Evolutionary conservation across 192 early-diverging fungal genomes (phyloP).

Genomic region (Oehlia diaphana): DNA sequence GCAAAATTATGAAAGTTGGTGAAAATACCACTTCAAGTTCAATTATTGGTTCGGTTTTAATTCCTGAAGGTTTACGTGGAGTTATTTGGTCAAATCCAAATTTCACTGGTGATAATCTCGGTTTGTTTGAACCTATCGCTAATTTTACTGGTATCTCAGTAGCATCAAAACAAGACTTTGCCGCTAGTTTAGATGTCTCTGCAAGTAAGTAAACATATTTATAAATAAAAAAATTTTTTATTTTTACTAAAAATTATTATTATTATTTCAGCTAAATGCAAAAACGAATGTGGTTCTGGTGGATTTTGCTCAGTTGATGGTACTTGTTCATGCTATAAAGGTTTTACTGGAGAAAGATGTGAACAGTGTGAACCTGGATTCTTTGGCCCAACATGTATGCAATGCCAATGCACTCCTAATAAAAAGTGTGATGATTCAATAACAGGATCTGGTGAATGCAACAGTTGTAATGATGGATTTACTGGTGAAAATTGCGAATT

Average conservation of each 20-base stretch:
- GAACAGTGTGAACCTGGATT: conserved; percentile 19
- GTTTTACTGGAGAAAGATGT: conserved; percentile 20
- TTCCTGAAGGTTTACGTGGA: background rate
- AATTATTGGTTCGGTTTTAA: conserved; percentile 21
- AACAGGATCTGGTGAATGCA: conserved; percentile 15
- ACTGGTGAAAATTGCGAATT: background rate
- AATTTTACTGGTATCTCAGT: conserved; percentile 7
- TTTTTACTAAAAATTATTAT: background rate
- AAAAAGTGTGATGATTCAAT: conserved; percentile 24
- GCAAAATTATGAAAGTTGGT: conserved; percentile 17
- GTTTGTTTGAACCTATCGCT: conserved; percentile 21
- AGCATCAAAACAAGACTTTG: background rate
- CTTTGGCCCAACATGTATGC: conserved; percentile 18
- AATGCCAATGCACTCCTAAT: background rate
- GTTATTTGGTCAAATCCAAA: conserved; percentile 5
- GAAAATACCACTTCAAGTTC: background rate
- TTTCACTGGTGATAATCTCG: conserved; percentile 25
- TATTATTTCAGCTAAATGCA: background rate
- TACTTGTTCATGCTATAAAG: conserved; percentile 1
- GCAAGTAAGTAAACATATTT: background rate
- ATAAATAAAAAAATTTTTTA: background rate
- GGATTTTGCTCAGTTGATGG: conserved; percentile 14
- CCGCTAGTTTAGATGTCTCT: conserved; percentile 8
- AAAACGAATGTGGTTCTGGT: conserved; percentile 22
- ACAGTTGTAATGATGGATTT: conserved; percentile 17